Percentiles rank a stretch among this genome's conserved stretches.
These are phyloP conservation scores for Saussurea involucrata DNA, from an alignment of 129 eudicot genomes.

Conservation along the genomic window DNA sequence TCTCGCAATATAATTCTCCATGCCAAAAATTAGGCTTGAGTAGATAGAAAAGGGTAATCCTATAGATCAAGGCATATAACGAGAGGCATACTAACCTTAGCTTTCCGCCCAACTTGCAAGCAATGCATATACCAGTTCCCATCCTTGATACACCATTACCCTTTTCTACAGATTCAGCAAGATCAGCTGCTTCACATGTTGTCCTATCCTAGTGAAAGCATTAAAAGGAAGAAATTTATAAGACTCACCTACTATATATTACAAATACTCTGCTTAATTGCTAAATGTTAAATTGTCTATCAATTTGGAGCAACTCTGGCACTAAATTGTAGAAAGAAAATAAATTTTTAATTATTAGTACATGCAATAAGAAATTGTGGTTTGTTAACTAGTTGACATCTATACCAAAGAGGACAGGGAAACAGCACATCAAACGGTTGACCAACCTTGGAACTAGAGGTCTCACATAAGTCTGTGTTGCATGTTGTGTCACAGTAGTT, in stretches of 20 bases:
- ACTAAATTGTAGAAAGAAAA: neutral
- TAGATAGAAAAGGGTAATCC: neutral
- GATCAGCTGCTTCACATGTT: slow-evolving; percentile 34
- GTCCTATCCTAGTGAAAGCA: slow-evolving; percentile 61
- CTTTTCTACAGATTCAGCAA: slow-evolving; percentile 26
- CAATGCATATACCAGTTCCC: slow-evolving; percentile 25
- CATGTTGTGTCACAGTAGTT: slow-evolving; percentile 23
- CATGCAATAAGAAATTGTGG: neutral
- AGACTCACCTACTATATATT: neutral
- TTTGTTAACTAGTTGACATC: neutral
- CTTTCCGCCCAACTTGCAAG: slow-evolving; percentile 47
- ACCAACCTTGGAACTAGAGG: slow-evolving; percentile 42
- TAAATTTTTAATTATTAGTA: neutral
- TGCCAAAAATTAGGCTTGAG: neutral
- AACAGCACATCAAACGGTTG: neutral
- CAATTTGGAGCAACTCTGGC: slow-evolving; percentile 2
- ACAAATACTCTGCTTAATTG: neutral
- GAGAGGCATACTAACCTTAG: slow-evolving; percentile 49
- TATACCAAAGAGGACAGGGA: neutral
- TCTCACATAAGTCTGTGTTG: slow-evolving; percentile 4
- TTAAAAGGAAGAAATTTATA: slow-evolving; percentile 2
- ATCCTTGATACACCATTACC: slow-evolving; percentile 9
- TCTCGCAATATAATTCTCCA: neutral
- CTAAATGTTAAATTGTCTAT: neutral
- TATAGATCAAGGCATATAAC: neutral